Evolutionary conservation across 1,284 basidiomycete genomes (phyloP).

Genomic region (Heterobasidion annosum): DNA sequence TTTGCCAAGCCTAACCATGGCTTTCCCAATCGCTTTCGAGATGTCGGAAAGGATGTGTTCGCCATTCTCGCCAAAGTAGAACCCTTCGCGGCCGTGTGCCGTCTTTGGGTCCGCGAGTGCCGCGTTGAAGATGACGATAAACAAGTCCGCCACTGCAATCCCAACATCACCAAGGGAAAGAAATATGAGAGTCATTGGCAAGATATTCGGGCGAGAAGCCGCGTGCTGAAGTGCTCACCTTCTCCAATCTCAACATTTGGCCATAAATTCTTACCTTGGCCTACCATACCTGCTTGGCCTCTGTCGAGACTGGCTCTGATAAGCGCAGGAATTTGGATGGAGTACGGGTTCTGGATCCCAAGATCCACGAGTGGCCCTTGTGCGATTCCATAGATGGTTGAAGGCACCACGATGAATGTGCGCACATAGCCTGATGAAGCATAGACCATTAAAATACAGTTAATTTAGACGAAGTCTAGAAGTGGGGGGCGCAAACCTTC

Average conservation of each 20-base stretch:
- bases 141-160: slow-evolving; percentile 28
- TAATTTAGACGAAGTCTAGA: background rate
- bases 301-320: slow-evolving; percentile 27
- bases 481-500: slow-evolving; percentile 17
- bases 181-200: background rate
- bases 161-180: background rate
- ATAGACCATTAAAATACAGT: background rate
- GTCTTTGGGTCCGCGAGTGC: slow-evolving; percentile 20
- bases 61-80: slow-evolving; percentile 41
- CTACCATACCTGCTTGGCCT: slow-evolving; percentile 33
- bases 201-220: background rate
- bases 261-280: slow-evolving; percentile 38
- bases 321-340: slow-evolving; percentile 30
- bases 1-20: slow-evolving; percentile 25
- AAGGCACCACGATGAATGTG: slow-evolving; percentile 35
- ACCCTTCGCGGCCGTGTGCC: slow-evolving; percentile 36
- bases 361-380: slow-evolving; percentile 28
- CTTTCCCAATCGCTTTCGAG: slow-evolving; percentile 19
- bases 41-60: slow-evolving; percentile 29
- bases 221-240: slow-evolving; percentile 17
- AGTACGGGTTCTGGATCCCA: slow-evolving; percentile 33
- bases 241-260: slow-evolving; percentile 36
- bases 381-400: slow-evolving; percentile 35
- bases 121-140: slow-evolving; percentile 28
- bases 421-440: slow-evolving; percentile 28